A percentile compares a stretch with the other conserved stretches of the same genome.
Evolutionary conservation across 306 rosid genomes (phyloP).

Genomic region (Prunus mongolica): DNA sequence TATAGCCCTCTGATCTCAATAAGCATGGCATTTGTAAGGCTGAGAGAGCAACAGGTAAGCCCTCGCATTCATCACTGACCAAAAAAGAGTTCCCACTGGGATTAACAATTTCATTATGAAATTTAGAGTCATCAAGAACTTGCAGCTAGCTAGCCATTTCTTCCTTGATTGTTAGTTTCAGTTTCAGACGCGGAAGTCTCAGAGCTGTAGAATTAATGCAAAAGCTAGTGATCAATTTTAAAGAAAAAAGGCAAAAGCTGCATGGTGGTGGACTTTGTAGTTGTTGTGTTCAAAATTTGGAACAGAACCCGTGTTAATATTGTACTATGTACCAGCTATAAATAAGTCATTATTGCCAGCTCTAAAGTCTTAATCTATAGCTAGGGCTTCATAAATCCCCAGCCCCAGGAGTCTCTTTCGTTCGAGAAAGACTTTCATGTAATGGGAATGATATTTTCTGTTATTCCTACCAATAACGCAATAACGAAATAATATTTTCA

Average conservation of each 20-base stretch:
- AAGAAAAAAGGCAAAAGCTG: not conserved
- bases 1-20: not conserved
- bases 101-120: not conserved
- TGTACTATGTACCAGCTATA: not conserved
- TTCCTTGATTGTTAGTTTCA: not conserved
- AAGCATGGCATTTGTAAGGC: not conserved
- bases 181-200: not conserved
- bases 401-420: not conserved
- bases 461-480: accelerated
- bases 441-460: too few species aligned
- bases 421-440: too few species aligned
- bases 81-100: not conserved
- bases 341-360: constrained; percentile 8
- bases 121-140: not conserved
- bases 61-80: not conserved
- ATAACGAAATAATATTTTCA: too few species aligned
- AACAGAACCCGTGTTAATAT: not conserved
- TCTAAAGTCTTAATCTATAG: not conserved
- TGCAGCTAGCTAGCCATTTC: not conserved
- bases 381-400: not conserved
- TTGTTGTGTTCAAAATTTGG: not conserved
- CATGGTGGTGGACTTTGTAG: not conserved
- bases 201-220: not conserved
- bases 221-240: not conserved
- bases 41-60: not conserved